A percentile compares a stretch with the other conserved stretches of the same genome.
Evolutionary conservation across 2,329 filamentous ascomycete species (phyloP).

Genomic region (Aspergillus fructus): DNA sequence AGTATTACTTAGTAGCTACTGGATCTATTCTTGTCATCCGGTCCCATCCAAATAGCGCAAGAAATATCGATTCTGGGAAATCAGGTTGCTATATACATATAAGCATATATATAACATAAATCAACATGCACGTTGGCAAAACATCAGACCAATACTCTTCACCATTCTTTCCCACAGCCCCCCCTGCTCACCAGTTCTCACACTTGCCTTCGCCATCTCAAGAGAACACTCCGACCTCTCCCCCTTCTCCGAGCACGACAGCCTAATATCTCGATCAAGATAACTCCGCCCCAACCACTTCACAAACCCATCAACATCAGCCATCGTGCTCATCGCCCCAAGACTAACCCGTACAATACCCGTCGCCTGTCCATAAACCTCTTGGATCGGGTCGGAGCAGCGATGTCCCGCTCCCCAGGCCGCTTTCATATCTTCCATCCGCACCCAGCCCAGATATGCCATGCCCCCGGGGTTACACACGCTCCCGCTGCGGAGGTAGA

Average conservation of each 20-base stretch:
- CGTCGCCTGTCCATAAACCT: conserved; percentile 10
- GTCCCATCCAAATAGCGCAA: no score
- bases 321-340: conserved; percentile 16
- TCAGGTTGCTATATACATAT: no score
- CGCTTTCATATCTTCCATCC: conserved; percentile 9
- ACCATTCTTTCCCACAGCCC: not conserved
- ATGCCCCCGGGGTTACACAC: conserved; percentile 19
- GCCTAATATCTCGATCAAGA: not conserved
- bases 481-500: conserved; percentile 16
- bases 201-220: not conserved
- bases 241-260: not conserved
- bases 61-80: no score
- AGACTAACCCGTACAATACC: conserved; percentile 15
- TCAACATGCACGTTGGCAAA: not conserved
- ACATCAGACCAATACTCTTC: not conserved
- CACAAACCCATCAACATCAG: conserved; percentile 10
- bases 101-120: no score
- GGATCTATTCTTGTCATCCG: no score
- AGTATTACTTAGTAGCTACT: no score
- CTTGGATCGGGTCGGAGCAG: conserved; percentile 11
- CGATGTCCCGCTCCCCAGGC: conserved; percentile 15
- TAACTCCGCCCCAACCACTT: conserved; percentile 9
- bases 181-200: not conserved
- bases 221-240: not conserved
- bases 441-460: conserved; percentile 8